Base-by-base conservation (phyloP, 2,329 filamentous ascomycete genomes). In the Xylariaceae sp. region DNA sequence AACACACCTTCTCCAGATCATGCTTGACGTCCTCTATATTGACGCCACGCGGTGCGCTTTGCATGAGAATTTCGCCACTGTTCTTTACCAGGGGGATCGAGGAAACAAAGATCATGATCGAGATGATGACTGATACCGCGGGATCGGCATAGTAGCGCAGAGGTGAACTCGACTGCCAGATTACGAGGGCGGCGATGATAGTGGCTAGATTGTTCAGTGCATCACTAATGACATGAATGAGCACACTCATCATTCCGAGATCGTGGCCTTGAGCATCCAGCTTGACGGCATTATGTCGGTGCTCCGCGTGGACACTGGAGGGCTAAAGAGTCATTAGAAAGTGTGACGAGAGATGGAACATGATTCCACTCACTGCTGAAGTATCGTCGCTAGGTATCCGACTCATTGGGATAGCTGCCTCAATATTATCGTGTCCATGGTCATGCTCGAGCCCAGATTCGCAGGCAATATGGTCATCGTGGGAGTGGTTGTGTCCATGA, bases 171-270 rank as follows among this genome's bases (percentile, higher is more conserved):
- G 79, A 74, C 54, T 84, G 74, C 87, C 86, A 89, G 67, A 91
- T 86, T 34, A 89, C 75, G 2, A 85, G 64, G 0, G 85, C 86
- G 0, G 86, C 80, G 37, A 85, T 73, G 47, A 90, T 89, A 56
- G 91, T 87, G 7, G 86, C 87, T 8, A 90, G 68, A 62, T 91
- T 91, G 71, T 90, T 91, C 59, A 87, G 75, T 4, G 86, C 85
- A 64, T 91, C 88, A 34, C 86, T 84, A 2, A 88, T 64, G 30
- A 91, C 80, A 63, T 91, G 88, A 11, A 88, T 70, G 8, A 91
- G 65, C 1, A 88, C 86, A 1, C 84, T 87, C 58, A 87, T 72
- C 75, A 89, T 85, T 8, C 84, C 86, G n/a, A 91, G 73, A 65
- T 91, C 84, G 54, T 75, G 76, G 1, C 74, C 74, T 0, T 71